phyloP scores from a whole-genome alignment of 2,329 filamentous ascomycete genomes.

The Aspergillus flavus region DNA sequence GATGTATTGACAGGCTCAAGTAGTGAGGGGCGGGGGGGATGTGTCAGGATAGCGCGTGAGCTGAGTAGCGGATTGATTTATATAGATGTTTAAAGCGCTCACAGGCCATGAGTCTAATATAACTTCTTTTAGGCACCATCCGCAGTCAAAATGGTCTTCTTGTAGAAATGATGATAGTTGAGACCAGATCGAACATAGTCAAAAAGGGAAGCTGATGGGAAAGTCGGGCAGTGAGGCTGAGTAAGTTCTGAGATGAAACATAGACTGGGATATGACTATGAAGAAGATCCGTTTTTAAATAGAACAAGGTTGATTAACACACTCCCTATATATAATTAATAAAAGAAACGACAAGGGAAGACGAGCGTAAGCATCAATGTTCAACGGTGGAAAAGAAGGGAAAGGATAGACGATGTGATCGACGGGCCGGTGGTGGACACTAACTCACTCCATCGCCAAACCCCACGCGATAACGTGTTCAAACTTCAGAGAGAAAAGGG shows the following conservation, averaged over 20 bases:
- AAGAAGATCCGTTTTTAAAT: neutral
- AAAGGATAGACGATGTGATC: constrained; percentile 7
- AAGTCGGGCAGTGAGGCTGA: neutral
- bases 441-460: constrained; percentile 1
- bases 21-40: neutral
- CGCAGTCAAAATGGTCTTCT: neutral
- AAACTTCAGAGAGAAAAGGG: neutral
- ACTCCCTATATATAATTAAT: neutral
- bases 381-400: neutral
- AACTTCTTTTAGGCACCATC: neutral
- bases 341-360: neutral
- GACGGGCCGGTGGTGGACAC: neutral
- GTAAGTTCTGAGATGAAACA: neutral
- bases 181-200: neutral
- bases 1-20: neutral
- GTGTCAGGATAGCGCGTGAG: neutral
- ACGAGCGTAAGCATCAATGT: neutral
- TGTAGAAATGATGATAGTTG: neutral
- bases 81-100: neutral
- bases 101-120: neutral
- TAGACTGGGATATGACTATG: neutral
- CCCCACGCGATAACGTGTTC: constrained; percentile 14
- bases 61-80: neutral
- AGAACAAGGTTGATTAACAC: neutral
- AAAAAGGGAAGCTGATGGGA: neutral